Evolutionary conservation across 176 grass and related monocot species (phyloP).

Genomic region (Triticum monococcum): DNA sequence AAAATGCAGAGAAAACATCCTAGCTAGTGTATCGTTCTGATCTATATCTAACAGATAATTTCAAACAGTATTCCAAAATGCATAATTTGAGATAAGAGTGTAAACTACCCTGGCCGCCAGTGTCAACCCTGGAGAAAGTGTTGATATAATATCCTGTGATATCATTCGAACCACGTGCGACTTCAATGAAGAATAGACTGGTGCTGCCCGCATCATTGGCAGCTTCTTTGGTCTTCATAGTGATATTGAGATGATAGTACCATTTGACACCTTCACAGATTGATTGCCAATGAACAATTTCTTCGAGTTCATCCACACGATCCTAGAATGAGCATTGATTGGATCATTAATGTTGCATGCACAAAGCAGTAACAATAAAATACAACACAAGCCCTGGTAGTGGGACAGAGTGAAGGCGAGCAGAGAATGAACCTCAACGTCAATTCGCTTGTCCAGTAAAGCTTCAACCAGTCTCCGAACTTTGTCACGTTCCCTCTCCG

Average conservation of each 20-base stretch:
- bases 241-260: not conserved
- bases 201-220: not conserved
- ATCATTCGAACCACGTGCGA: not conserved
- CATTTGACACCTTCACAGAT: not conserved
- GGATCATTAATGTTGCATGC: not conserved
- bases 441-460: not conserved
- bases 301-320: not conserved
- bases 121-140: not conserved
- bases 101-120: not conserved
- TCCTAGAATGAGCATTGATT: not conserved
- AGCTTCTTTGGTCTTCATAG: not conserved
- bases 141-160: not conserved
- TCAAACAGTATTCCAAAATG: not conserved
- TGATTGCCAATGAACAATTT: not conserved
- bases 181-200: not conserved
- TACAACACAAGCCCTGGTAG: not conserved
- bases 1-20: not conserved
- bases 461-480: not conserved
- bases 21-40: not conserved
- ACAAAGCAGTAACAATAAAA: not conserved
- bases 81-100: constrained; percentile 7
- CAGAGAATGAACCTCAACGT: not conserved
- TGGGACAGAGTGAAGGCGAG: not conserved
- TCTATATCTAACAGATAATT: not conserved
- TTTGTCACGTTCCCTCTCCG: not conserved